Percentiles rank a stretch among this genome's conserved stretches.
These are phyloP conservation scores for Sporobolomyces pararoseus DNA, from an alignment of 768 basidiomycete genomes.

Conservation along the genomic window DNA sequence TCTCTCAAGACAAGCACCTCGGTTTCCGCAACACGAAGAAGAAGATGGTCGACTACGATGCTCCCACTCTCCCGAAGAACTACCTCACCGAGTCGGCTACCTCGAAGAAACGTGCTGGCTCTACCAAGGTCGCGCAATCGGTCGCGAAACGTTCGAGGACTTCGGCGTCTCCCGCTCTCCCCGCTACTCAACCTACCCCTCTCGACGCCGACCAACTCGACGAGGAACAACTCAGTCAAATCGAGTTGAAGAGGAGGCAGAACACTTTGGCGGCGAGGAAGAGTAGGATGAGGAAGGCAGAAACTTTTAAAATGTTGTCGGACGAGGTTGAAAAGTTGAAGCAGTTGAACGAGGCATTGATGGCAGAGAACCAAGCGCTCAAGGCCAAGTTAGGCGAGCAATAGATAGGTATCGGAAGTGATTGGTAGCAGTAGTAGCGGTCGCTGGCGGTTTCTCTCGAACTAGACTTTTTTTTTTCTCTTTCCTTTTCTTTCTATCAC, in stretches of 20 bases:
- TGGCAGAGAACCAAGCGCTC: slow-evolving; percentile 8
- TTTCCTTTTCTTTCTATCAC: no score
- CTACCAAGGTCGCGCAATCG: slow-evolving; percentile 18
- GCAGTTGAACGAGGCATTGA: slow-evolving; percentile 26
- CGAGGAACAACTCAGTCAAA: slow-evolving; percentile 54
- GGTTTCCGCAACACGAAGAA: slow-evolving; percentile 44
- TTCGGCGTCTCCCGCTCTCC: not conserved
- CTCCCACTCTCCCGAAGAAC: slow-evolving; percentile 44
- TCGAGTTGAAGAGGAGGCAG: slow-evolving; percentile 71
- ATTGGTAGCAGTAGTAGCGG: no score
- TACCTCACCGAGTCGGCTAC: slow-evolving; percentile 43
- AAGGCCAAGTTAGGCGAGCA: slow-evolving; percentile 9
- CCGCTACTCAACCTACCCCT: slow-evolving; percentile 18
- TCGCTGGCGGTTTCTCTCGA: no score
- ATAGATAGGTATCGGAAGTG: no score
- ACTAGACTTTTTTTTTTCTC: no score
- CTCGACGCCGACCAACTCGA: slow-evolving; percentile 34
- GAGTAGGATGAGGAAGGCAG: slow-evolving; percentile 68
- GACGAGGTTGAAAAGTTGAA: slow-evolving; percentile 40
- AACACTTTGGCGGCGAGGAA: slow-evolving; percentile 83
- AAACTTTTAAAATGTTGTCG: slow-evolving; percentile 66
- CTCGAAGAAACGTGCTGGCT: slow-evolving; percentile 40
- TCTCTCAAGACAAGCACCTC: slow-evolving; percentile 40
- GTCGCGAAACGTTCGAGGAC: slow-evolving; percentile 8
- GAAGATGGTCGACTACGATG: slow-evolving; percentile 39